These are phyloP conservation scores for Leccinum subtestaceum DNA, from an alignment of 768 basidiomycete species.

Conservation along the genomic window DNA sequence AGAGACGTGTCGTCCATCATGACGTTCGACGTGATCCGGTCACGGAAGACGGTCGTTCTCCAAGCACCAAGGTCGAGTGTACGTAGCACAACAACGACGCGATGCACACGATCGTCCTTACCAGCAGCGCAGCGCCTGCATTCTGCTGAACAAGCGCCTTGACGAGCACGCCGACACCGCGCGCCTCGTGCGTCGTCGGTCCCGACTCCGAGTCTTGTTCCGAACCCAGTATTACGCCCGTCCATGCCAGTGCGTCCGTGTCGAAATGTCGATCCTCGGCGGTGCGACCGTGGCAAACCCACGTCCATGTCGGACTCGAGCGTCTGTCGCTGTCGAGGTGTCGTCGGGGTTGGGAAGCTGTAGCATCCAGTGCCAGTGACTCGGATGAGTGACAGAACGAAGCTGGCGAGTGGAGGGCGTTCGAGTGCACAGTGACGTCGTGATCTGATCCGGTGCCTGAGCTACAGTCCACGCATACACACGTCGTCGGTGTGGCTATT, in stretches of 20 bases:
- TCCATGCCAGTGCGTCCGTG: background rate
- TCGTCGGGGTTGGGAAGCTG: background rate
- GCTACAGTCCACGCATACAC: background rate
- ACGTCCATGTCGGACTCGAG: background rate
- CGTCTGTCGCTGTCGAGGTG: background rate
- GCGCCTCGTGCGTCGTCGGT: conserved; percentile 10
- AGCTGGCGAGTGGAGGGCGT: background rate
- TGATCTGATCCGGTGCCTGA: background rate
- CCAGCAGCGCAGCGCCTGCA: conserved; percentile 7
- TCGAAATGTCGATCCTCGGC: background rate
- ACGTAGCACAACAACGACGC: conserved; percentile 3
- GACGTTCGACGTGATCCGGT: background rate
- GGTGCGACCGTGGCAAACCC: background rate
- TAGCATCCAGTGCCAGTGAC: background rate
- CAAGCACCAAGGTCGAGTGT: conserved; percentile 5
- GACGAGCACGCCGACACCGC: conserved; percentile 14
- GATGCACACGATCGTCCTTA: conserved; percentile 5
- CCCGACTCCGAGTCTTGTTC: background rate
- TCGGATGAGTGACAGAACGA: background rate
- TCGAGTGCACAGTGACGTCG: background rate
- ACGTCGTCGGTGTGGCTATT: background rate
- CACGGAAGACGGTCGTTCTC: background rate
- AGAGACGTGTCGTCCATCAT: background rate
- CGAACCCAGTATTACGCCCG: background rate
- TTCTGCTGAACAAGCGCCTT: conserved; percentile 20